phyloP scores from a whole-genome alignment of 768 basidiomycete species.

The Tylopilus vinaceipallidus region DNA sequence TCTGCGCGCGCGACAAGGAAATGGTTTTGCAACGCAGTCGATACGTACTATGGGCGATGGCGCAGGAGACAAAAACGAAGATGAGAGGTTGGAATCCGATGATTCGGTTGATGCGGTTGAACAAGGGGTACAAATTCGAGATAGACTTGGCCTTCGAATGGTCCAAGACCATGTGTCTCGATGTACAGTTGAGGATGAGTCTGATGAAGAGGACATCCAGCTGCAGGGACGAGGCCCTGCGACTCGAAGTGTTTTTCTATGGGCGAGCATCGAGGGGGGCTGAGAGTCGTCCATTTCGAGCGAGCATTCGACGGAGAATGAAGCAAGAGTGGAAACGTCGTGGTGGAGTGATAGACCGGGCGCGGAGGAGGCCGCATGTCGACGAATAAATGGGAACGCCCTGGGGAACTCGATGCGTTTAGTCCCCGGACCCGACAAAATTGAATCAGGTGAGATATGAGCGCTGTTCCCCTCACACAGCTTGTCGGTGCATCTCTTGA shows the following conservation, averaged over 20 bases:
- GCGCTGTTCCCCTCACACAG: conserved; percentile 21
- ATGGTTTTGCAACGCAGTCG: conserved; percentile 5
- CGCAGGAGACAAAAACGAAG: conserved; percentile 13
- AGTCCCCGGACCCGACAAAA: conserved; percentile 3
- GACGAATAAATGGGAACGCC: conserved; percentile 16
- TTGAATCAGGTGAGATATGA: conserved; percentile 1
- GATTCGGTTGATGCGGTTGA: conserved; percentile 17
- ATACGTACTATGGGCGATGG: background rate
- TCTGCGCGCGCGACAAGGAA: conserved; percentile 7
- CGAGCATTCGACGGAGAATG: conserved; percentile 2
- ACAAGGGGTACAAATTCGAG: conserved; percentile 14
- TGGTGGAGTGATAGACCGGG: conserved; percentile 4
- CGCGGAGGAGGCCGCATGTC: conserved; percentile 13
- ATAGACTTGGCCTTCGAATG: conserved; percentile 5
- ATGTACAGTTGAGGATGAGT: conserved; percentile 13
- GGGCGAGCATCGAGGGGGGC: conserved; percentile 4
- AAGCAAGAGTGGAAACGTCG: too few relatives aligned
- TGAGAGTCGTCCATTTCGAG: conserved; percentile 13
- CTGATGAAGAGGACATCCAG: conserved; percentile 17
- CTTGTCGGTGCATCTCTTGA: conserved; percentile 13
- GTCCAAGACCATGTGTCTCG: conserved; percentile 21
- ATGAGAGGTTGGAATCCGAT: conserved; percentile 10
- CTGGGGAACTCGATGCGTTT: background rate
- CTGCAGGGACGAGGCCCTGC: conserved; percentile 32
- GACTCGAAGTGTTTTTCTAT: conserved; percentile 16